Base-by-base conservation (phyloP, 2,329 filamentous ascomycete species). In the Trichoderma cornu-damae region DNA sequence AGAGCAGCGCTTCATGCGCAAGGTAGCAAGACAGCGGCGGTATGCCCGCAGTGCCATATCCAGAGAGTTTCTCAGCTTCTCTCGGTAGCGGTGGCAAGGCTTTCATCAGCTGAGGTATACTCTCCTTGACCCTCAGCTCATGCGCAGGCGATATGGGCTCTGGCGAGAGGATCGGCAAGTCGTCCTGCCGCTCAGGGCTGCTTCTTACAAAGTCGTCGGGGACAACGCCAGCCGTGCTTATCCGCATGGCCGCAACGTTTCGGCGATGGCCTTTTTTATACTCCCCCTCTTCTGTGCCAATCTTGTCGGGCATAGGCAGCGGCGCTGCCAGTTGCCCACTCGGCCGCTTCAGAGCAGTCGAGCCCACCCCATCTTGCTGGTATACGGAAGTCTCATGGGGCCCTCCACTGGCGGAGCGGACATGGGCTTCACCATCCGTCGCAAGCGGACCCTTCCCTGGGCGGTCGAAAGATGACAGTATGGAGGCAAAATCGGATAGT, bases 71-170 rank as follows among this genome's bases (percentile, higher is more conserved):
- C 9, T 57, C 43, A 9, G 58, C 58, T 32, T 70, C 67, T 4
- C 65, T 66, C 3, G 78, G 78, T 6, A 80, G 61, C 12, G 75
- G 70, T 12, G 79, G 79, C 40, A 81, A 62, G 20, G 75, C 73
- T 63, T 82, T 81, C 77, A 81, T 81, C 12, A 81, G 67, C 38
- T 74, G 73, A 6, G 79, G 76, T 51, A 79, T 77, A 60, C 76
- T 80, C 60, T 76, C 78, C 58, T 77, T 78, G 37, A 77, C 68
- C 51, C 71, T 75, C 16, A 79, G 69, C 60, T 75, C 70, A 26
- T 72, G 70, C 32, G 68, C 70, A 32, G 77, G 75, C 14, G 77
- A 81, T 3, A 79, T 75, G 12, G 77, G 77, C 44, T 76, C 72
- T n/a, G 78, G 78, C 3, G 75, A 74, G 32, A 79, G 61, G 34